Percentiles rank a stretch among this genome's conserved stretches.
Conservation (phyloP, 495 filamentous ascomycete genomes). For the Xylaria acuta region DNA sequence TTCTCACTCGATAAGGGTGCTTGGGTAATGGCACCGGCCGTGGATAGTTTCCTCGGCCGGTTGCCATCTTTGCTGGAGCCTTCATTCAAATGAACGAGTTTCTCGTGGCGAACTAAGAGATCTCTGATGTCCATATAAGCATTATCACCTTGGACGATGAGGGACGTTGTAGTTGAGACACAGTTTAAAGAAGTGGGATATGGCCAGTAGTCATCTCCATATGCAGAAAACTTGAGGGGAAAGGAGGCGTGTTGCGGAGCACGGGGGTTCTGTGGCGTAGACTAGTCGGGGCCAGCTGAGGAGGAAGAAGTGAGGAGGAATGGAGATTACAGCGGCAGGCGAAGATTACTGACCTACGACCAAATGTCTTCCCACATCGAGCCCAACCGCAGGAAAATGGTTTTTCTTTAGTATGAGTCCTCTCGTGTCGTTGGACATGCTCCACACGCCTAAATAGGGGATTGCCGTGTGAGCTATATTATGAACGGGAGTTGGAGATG, state of each 20-base stretch:
- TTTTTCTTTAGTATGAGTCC: constrained; percentile 67
- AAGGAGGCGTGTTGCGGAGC: constrained; percentile 23
- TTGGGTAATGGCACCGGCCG: constrained; percentile 38
- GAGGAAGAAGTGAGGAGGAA: constrained; percentile 31
- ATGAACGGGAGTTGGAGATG: constrained; percentile 49
- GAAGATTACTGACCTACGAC: constrained; percentile 57
- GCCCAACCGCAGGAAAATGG: constrained; percentile 61
- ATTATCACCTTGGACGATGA: constrained; percentile 40
- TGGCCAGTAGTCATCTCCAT: constrained; percentile 29
- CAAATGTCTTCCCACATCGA: constrained; percentile 64
- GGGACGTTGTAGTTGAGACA: constrained; percentile 25
- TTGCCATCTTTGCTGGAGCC: constrained; percentile 54
- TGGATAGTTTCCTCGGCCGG: constrained; percentile 54
- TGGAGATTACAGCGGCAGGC: constrained; percentile 27
- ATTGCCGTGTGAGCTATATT: constrained; percentile 42
- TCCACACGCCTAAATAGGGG: constrained; percentile 60
- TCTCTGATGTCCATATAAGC: constrained; percentile 68
- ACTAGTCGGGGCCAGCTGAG: constrained; percentile 28
- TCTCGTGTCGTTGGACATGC: constrained; percentile 66
- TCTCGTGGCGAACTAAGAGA: constrained; percentile 74
- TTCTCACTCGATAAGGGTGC: constrained; percentile 45
- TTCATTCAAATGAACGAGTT: constrained; percentile 73
- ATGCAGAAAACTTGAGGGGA: constrained; percentile 11
- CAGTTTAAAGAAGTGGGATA: constrained; percentile 28
- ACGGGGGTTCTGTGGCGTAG: constrained; percentile 21